Evolutionary conservation across 2,329 filamentous ascomycete species (phyloP).

Genomic region (Sclerotinia sclerotiorum): DNA sequence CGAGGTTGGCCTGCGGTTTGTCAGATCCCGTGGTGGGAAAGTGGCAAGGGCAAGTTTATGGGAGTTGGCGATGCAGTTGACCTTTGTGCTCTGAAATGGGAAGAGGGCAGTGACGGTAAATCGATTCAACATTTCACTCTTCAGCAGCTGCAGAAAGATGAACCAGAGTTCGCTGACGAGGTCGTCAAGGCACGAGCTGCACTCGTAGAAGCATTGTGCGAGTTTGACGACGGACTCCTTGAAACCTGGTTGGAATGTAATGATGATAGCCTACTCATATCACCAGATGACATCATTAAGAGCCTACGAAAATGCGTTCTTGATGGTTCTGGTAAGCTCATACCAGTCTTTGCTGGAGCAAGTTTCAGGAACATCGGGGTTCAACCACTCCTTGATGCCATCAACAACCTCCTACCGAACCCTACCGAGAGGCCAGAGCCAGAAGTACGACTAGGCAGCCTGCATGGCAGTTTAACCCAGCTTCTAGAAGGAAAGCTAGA

Average conservation of each 20-base stretch:
- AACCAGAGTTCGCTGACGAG: slow-evolving; percentile 59
- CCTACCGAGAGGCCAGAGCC: slow-evolving; percentile 78
- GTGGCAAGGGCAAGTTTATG: slow-evolving; percentile 68
- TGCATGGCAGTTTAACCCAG: slow-evolving; percentile 53
- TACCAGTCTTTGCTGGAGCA: slow-evolving; percentile 86
- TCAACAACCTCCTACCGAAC: slow-evolving; percentile 82
- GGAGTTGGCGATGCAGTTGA: slow-evolving; percentile 84
- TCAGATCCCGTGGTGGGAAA: slow-evolving; percentile 91
- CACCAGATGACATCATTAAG: slow-evolving; percentile 64
- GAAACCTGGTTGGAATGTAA: slow-evolving; percentile 79
- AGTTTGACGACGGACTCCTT: slow-evolving; percentile 83
- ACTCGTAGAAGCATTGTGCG: slow-evolving; percentile 80
- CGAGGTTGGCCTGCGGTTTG: slow-evolving; percentile 86
- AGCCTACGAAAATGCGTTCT: slow-evolving; percentile 73
- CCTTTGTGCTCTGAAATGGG: slow-evolving; percentile 73
- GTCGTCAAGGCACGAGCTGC: slow-evolving; percentile 72
- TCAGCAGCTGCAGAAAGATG: slow-evolving; percentile 50
- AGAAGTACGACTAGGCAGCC: slow-evolving; percentile 66
- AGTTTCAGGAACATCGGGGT: slow-evolving; percentile 94
- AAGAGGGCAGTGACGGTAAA: slow-evolving; percentile 64
- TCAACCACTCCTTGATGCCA: slow-evolving; percentile 83
- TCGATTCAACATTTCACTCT: slow-evolving; percentile 56
- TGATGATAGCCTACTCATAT: slow-evolving; percentile 68
- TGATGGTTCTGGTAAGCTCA: slow-evolving; percentile 66
- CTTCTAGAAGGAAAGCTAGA: slow-evolving; percentile 49